Evolutionary conservation across 257 asterid genomes (phyloP).

Genomic region (Solanum habrochaites): DNA sequence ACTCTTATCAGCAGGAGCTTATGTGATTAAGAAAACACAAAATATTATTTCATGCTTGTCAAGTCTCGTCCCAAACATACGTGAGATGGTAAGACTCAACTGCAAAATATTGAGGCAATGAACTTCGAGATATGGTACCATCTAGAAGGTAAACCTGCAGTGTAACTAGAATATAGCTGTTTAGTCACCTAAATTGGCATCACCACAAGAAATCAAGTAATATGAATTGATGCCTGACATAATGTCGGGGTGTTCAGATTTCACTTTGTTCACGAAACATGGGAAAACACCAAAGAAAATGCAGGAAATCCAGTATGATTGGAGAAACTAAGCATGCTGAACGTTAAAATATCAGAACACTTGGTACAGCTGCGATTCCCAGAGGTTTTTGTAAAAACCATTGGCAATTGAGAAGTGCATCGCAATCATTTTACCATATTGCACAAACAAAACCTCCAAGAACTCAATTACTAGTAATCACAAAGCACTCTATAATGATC

Average conservation of each 20-base stretch:
- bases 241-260: neutral
- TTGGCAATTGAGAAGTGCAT: neutral
- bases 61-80: neutral
- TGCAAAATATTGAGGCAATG: neutral
- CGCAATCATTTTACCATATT: neutral
- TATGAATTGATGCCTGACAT: neutral
- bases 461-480: neutral
- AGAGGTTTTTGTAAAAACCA: neutral
- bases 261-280: neutral
- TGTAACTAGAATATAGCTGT: neutral
- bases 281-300: neutral
- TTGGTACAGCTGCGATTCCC: neutral
- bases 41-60: neutral
- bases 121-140: neutral
- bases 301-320: neutral
- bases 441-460: neutral
- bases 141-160: neutral
- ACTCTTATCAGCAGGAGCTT: neutral
- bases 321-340: neutral
- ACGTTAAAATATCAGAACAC: neutral
- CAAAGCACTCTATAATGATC: neutral
- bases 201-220: neutral
- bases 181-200: neutral
- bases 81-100: neutral
- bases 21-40: neutral